These are phyloP conservation scores for Calvatia gigantea DNA, from an alignment of 768 basidiomycete species.

Conservation along the genomic window DNA sequence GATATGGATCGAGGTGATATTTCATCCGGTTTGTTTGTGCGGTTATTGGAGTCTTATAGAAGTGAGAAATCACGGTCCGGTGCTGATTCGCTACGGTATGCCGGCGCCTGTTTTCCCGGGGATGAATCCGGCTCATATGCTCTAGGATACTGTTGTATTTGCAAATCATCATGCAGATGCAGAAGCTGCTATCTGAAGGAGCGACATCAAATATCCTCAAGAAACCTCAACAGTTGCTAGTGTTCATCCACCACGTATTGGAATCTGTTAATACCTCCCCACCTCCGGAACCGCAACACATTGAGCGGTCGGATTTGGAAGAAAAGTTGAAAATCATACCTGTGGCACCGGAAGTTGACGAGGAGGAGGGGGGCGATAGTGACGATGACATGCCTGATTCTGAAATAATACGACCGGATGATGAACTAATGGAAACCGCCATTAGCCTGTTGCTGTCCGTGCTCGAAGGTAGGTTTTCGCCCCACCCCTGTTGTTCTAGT, in stretches of 20 bases:
- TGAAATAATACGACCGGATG: constrained; percentile 38
- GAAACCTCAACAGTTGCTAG: constrained; percentile 71
- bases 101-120: not conserved
- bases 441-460: constrained; percentile 79
- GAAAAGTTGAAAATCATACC: constrained; percentile 23
- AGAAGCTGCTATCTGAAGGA: constrained; percentile 58
- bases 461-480: constrained; percentile 66
- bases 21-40: constrained; percentile 69
- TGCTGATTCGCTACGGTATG: constrained; percentile 52
- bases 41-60: constrained; percentile 68
- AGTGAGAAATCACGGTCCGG: constrained; percentile 32
- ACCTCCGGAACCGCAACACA: constrained; percentile 23
- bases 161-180: constrained; percentile 81
- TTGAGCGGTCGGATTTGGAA: constrained; percentile 2
- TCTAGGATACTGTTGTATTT: constrained; percentile 66
- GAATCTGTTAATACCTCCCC: constrained; percentile 33
- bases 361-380: constrained; percentile 50
- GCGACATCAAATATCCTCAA: constrained; percentile 53
- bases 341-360: constrained; percentile 34
- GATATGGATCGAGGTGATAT: constrained; percentile 65
- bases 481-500: not conserved
- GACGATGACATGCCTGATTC: constrained; percentile 51
- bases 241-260: constrained; percentile 79
- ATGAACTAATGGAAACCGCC: constrained; percentile 74
- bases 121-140: not conserved